phyloP scores from a whole-genome alignment of 257 asterid species.

The Oldenlandia corymbosa region DNA sequence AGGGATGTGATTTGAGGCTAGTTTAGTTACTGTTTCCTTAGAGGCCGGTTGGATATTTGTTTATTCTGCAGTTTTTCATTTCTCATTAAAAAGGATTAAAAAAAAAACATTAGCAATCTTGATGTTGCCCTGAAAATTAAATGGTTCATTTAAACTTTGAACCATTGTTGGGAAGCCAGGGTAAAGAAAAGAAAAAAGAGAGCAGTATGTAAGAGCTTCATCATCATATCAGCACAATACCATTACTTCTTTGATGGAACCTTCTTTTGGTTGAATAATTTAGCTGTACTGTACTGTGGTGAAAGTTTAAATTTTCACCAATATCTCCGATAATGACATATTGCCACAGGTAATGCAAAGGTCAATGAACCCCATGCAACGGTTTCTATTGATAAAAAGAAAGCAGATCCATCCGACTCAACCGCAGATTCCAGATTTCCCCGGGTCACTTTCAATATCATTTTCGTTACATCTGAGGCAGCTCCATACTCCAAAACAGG shows the following conservation, averaged over 20 bases:
- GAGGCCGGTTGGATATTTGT: no score
- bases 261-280: neutral
- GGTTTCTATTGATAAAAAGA: constrained; percentile 24
- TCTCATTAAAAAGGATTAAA: no score
- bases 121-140: no score
- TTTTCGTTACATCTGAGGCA: constrained; percentile 89
- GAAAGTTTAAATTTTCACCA: neutral
- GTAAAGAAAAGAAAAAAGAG: no score
- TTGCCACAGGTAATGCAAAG: constrained; percentile 38
- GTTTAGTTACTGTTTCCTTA: no score
- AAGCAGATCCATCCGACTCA: constrained; percentile 30
- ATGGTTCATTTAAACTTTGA: no score
- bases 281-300: neutral
- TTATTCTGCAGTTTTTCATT: no score
- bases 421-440: constrained; percentile 23
- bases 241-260: no score
- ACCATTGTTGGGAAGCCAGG: no score
- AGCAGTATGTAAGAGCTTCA: no score
- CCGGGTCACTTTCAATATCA: constrained; percentile 38
- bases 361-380: constrained; percentile 27
- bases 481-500: constrained; percentile 97
- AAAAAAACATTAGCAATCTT: no score
- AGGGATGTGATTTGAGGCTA: neutral
- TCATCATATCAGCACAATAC: no score
- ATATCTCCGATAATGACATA: constrained; percentile 14